Conservation (phyloP, 2,329 filamentous ascomycete species). For the Hypoxylon sp. region DNA sequence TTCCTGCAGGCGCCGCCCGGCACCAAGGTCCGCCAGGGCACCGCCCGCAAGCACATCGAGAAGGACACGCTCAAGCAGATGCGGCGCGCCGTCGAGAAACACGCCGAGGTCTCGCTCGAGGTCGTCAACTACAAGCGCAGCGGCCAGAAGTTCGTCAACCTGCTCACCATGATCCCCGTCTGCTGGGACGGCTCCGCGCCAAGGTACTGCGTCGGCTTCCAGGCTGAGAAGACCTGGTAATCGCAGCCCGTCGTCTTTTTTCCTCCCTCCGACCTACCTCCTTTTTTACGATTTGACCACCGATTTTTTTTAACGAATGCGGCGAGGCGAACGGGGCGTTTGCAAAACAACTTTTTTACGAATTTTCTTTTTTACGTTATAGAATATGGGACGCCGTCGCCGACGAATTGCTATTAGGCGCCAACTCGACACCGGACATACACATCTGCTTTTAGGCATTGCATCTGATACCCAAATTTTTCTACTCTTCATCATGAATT, state of each 20-base stretch:
- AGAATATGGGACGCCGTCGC: constrained; percentile 22
- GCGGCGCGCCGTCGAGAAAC: constrained; percentile 54
- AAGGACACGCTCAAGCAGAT: constrained; percentile 67
- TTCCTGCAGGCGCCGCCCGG: constrained; percentile 83
- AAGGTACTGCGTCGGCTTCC: constrained; percentile 82
- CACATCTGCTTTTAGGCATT: constrained; percentile 41
- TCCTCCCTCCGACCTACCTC: too few species aligned
- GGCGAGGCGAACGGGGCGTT: not conserved
- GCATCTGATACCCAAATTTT: constrained; percentile 43
- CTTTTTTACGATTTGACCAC: too few species aligned
- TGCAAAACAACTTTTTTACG: not conserved
- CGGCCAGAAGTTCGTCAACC: constrained; percentile 80
- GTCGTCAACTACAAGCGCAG: constrained; percentile 85
- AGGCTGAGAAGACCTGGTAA: constrained; percentile 61
- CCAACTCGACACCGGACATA: constrained; percentile 26
- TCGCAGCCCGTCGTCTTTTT: too few species aligned
- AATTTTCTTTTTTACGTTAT: constrained; percentile 7
- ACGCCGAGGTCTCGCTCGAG: constrained; percentile 57
- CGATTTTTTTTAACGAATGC: too few species aligned
- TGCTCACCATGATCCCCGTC: constrained; percentile 86
- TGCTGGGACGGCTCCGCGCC: constrained; percentile 69
- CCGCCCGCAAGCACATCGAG: constrained; percentile 71
- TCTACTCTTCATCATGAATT: constrained; percentile 11
- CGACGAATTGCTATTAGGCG: constrained; percentile 31
- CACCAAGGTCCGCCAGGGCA: constrained; percentile 66